Evolutionary conservation across 2,329 filamentous ascomycete species (phyloP), one percentile per base, ranked within the genome.

Genomic region (Harringtonia aguacate): DNA sequence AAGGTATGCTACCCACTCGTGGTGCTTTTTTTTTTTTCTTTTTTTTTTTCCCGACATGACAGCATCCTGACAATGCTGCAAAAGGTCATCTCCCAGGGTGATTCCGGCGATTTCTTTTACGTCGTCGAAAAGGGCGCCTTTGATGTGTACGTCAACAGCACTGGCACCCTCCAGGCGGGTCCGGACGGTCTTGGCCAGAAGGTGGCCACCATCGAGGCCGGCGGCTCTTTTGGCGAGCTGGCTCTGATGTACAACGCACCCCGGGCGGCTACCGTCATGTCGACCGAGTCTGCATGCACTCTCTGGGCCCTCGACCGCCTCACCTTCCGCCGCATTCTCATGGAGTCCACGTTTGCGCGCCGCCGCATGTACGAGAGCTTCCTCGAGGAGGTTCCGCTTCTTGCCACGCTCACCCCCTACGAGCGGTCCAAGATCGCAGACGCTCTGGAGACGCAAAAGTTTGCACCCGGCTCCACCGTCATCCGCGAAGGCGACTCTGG

Each of bases 241-340:
- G 92, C 92, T 13, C 73, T 98, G 56, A 97, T 98, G 92, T 97
- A 98, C 69, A 95, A 97, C 58, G 88, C 92, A 20, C 92, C 92
- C 22, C 86, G 92, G 58, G 92, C 92, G 35, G 92, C 92, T 4
- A 97, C 92, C 0, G 86, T 98, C 48, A 77, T 94, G 48, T 94
- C 86, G 27, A 80, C 83, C 13, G 86, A 94, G 56, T 61, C 81
- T 4, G 68, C 75, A 29, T 89, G 84, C 57, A 89, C 84, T 4
- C 74, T 98, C 10, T 98, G 92, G 92, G 88, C 88, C 18, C 73
- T 98, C 41, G 92, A 98, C 60, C 86, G 92, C 43, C 75, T 95
- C 50, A 98, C 92, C 10, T 98, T 98, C 74, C 87, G 92, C 55
- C 86, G 92, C 48, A 97, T 98, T 52, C 73, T 98, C 50, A 95